Conservation (phyloP, 352 stramenopile genomes). For the Phytophthora uliginosa region DNA sequence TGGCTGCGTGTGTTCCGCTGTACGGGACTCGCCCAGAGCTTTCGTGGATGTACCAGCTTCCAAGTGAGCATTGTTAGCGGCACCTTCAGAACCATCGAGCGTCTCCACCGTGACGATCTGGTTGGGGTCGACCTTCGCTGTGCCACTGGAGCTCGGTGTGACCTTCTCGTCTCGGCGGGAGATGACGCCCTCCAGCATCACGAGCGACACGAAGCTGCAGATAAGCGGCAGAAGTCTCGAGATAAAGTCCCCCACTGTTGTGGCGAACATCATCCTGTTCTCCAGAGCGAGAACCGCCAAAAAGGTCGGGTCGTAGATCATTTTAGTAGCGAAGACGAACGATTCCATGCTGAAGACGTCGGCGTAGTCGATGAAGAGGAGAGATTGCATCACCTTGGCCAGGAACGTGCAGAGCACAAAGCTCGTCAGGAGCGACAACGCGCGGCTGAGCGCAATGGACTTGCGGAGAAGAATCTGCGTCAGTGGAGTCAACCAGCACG, state of each 20-base stretch:
- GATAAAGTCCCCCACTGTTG: conserved; percentile 26
- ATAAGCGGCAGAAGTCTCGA: conserved; percentile 29
- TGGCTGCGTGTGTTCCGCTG: conserved; percentile 6
- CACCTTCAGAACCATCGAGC: conserved; percentile 9
- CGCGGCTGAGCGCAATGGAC: conserved; percentile 22
- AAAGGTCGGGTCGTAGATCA: conserved; percentile 32
- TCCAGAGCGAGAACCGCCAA: conserved; percentile 21
- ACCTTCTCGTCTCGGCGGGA: conserved; percentile 28
- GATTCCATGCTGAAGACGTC: conserved; percentile 16
- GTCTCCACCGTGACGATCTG: conserved; percentile 15
- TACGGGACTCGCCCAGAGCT: conserved; percentile 17
- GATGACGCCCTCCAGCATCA: conserved; percentile 27
- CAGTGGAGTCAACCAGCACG: conserved; percentile 33
- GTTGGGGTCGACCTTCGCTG: conserved; percentile 16
- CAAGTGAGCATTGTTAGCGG: neutral
- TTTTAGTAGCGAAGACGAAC: conserved; percentile 10
- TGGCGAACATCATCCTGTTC: conserved; percentile 37
- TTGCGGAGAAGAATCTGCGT: conserved; percentile 24
- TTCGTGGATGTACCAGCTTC: conserved; percentile 22
- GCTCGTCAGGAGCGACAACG: conserved; percentile 19
- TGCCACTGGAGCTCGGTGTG: neutral
- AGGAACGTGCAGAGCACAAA: conserved; percentile 29
- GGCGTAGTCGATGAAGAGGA: conserved; percentile 20
- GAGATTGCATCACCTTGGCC: conserved; percentile 24
- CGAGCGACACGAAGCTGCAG: conserved; percentile 26